These are phyloP conservation scores for Breynia disticha DNA, from an alignment of 441 rosid species.

Conservation along the genomic window DNA sequence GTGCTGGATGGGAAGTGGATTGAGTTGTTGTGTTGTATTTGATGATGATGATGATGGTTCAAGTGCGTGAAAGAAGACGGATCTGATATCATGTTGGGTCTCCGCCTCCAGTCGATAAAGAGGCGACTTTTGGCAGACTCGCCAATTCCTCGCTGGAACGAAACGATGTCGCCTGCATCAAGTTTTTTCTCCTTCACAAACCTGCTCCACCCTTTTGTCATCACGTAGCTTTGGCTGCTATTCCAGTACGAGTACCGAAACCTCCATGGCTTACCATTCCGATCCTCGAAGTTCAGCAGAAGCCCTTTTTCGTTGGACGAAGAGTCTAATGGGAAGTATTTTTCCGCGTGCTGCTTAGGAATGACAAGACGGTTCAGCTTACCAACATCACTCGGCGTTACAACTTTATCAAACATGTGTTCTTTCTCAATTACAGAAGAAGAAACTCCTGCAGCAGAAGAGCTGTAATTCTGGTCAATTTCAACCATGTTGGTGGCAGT, in stretches of 20 bases:
- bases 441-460: too few species aligned
- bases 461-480: too few species aligned
- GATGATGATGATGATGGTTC: conserved; percentile 23
- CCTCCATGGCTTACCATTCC: conserved; percentile 81
- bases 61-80: conserved; percentile 27
- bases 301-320: conserved; percentile 75
- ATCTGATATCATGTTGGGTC: conserved; percentile 46
- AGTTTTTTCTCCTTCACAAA: conserved; percentile 96
- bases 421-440: conserved; percentile 14
- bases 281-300: conserved; percentile 75
- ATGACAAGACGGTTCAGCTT: conserved; percentile 90
- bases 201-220: conserved; percentile 99
- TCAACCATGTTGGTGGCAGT: too few species aligned
- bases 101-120: conserved; percentile 85
- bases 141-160: conserved; percentile 76
- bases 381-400: conserved; percentile 64
- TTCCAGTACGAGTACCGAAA: conserved; percentile 97
- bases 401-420: conserved; percentile 33
- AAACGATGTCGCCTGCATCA: conserved; percentile 84
- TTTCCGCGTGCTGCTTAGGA: conserved; percentile 96
- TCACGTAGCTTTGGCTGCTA: conserved; percentile 95
- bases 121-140: conserved; percentile 45
- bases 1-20: conserved; percentile 25
- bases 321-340: conserved; percentile 73
- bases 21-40: conserved; percentile 16